phyloP scores from a whole-genome alignment of 179 eudicot species.

The Silene vulgaris region DNA sequence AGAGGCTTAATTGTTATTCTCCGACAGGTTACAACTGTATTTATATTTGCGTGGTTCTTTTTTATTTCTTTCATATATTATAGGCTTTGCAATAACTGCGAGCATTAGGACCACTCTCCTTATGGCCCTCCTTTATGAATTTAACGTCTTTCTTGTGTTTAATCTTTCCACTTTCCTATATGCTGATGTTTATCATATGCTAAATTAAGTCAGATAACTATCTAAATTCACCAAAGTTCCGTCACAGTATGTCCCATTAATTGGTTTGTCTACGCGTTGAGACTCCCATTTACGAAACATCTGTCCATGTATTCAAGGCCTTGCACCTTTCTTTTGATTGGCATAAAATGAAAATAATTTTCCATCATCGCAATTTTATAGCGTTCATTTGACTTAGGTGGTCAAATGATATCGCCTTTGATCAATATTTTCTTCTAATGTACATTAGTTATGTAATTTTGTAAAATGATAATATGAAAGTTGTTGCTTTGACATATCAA shows the following conservation, averaged over 20 bases:
- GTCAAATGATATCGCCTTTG: too few species aligned
- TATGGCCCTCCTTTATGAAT: background rate
- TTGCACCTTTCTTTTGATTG: background rate
- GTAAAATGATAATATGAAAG: background rate
- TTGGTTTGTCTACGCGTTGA: background rate
- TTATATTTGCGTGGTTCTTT: background rate
- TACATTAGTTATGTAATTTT: background rate
- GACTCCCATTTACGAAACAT: background rate
- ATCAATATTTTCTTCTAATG: background rate
- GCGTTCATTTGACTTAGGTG: background rate
- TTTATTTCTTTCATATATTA: background rate
- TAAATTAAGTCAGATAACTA: background rate
- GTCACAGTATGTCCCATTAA: background rate
- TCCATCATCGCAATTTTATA: too few species aligned
- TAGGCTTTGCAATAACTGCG: background rate
- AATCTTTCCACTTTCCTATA: background rate
- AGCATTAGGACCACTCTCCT: background rate
- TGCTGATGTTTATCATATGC: background rate
- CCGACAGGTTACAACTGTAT: constrained; percentile 53
- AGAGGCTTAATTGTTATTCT: constrained; percentile 74
- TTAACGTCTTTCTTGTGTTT: background rate
- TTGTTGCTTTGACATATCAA: background rate
- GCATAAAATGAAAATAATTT: background rate
- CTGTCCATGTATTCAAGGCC: background rate
- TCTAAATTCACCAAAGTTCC: constrained; percentile 5